Conservation (phyloP, 495 filamentous ascomycete genomes). For the Cercophora samala region DNA sequence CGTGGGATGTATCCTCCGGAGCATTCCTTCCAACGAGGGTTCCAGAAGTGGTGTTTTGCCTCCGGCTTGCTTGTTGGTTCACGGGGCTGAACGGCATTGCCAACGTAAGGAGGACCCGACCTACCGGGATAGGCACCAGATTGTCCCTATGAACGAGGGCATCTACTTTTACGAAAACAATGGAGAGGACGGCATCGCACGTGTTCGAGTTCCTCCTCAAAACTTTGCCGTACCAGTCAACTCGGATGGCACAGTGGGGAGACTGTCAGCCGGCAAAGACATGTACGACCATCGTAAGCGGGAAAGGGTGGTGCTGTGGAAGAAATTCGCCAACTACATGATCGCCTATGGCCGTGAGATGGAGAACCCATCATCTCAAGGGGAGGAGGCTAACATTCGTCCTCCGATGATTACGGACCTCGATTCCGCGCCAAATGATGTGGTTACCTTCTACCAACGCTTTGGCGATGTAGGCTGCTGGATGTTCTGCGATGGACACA, state of each 20-base stretch:
- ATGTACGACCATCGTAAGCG: slow-evolving; percentile 67
- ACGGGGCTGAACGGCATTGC: slow-evolving; percentile 59
- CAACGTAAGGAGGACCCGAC: slow-evolving; percentile 51
- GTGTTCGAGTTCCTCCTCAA: slow-evolving; percentile 57
- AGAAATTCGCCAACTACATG: slow-evolving; percentile 96
- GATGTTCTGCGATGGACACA: slow-evolving; percentile 83
- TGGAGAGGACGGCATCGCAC: slow-evolving; percentile 60
- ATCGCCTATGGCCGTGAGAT: slow-evolving; percentile 56
- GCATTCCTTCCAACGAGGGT: slow-evolving; percentile 46
- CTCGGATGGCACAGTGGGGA: slow-evolving; percentile 52
- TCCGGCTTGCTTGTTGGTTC: slow-evolving; percentile 65
- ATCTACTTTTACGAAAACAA: slow-evolving; percentile 80
- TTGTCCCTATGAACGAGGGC: slow-evolving; percentile 60
- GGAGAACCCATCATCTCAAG: slow-evolving; percentile 34
- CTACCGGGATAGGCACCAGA: slow-evolving; percentile 60
- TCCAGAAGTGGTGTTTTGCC: slow-evolving; percentile 51
- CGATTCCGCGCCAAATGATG: slow-evolving; percentile 50
- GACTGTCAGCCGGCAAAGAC: slow-evolving; percentile 50
- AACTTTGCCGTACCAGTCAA: slow-evolving; percentile 55
- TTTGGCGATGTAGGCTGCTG: slow-evolving; percentile 84
- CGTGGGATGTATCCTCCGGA: slow-evolving; percentile 74
- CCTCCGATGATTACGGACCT: slow-evolving; percentile 50
- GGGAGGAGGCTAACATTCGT: slow-evolving; percentile 45
- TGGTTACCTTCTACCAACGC: slow-evolving; percentile 85
- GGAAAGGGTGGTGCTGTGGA: slow-evolving; percentile 74